Evolutionary conservation across 495 filamentous ascomycete genomes (phyloP), one percentile per base, ranked within the genome.

Genomic region (Aspergillus avenaceus): DNA sequence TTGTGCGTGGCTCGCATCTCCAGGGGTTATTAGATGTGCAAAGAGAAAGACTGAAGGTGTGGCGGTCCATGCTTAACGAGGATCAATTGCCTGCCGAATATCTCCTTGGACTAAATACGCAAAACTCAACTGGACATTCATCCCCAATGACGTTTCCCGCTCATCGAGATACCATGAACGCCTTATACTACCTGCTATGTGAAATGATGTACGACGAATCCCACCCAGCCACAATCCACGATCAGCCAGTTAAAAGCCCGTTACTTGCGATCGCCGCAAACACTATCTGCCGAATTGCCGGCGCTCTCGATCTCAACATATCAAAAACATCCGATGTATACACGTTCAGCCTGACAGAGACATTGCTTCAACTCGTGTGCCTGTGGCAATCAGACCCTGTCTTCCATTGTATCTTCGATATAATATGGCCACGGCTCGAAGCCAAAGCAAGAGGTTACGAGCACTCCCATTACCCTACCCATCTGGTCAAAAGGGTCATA

Each of bases 91-190:
- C 41, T 1, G 7, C 16, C 1, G 21, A 43, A 5, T 26, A 5
- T 12, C 7, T 11, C 26, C 11, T 14, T 31, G 2, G n/a, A 8
- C 19, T 8, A 11, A 9, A n/a, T 26, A 14, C 3, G 26, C 41
- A 14, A 18, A 14, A 8, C 6, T 6, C 24, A 3, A 5, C 7
- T 26, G 1, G 0, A 12, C 21, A 13, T 8, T 3, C 24, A 8
- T 43, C 7, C 13, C 21, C 41, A 0, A 12, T 14, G 13, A 24
- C 16, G 11, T 40, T 42, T 29, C 23, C 16, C 1, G 38, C 25
- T 5, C 54, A 57, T 41, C 54, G 54, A 24, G 54, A 57, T 29
- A 41, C 45, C 18, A 57, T 57, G 54, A 57, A 57, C 38, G 49
- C 49, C 4, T 23, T 57, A n/a, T 57, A 57, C 26, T 52, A 14